Evolutionary conservation across 2,329 filamentous ascomycete genomes (phyloP), one percentile per base, ranked within the genome.

Genomic region (Orbilia quercus): DNA sequence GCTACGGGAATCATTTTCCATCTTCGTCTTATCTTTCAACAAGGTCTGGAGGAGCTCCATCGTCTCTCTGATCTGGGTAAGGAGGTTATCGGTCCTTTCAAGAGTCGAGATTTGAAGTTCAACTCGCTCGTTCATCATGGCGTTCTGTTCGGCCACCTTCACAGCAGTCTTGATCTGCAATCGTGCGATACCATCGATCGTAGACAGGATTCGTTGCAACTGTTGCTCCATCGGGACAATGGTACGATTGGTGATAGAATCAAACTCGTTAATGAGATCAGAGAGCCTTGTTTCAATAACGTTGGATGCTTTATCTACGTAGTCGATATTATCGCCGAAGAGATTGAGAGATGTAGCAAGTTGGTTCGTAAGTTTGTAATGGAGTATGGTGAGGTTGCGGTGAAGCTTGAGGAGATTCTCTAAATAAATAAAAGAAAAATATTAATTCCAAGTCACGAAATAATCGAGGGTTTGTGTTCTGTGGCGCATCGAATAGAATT

Each of bases 401-500:
- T 73, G 60, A 9, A 73, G 54, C 16, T 38, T 59, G n/a, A 73
- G 69, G 3, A 73, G 36, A 18, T 65, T 73, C 4, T 72, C 67
- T 72, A 42, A 2, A 14, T 6, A 14, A 36, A 40, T 1, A 7
- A 31, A 23, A 9, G 12, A n/a, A 12, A 59, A 48, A 20, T 23
- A 50, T 18, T 38, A 20, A n/a, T 48, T 20, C 25, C 4, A 34
- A 40, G 38, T 40, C 14, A 34, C 12, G 3, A 23, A 6, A 53
- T 12, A n/a, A 14, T 40, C 1, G 31, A 5, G 18, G 42, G 16
- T 45, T 22, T 16, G n/a, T 16, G 25, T 18, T 16, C 38, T 14
- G 16, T 25, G 14, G n/a, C n/a, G n/a, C n/a, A n/a, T n/a, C n/a
- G n/a, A n/a, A n/a, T n/a, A n/a, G n/a, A n/a, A n/a, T n/a, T n/a